Evolutionary conservation across 257 asterid species (phyloP).

Genomic region (Lycium ferocissimum): DNA sequence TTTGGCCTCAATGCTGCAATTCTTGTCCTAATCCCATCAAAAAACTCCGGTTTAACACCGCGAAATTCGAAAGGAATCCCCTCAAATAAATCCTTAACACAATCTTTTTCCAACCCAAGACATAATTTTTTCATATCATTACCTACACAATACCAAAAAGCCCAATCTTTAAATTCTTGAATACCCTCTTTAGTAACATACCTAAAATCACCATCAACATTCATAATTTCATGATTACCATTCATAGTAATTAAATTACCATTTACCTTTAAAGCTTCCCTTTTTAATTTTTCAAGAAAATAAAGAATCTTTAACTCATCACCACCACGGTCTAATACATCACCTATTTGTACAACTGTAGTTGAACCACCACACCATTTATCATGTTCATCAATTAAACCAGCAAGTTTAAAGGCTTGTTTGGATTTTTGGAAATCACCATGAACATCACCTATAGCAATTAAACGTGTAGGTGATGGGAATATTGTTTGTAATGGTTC

Average conservation of each 20-base stretch:
- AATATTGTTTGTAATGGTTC: conserved; percentile 57
- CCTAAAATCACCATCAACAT: conserved; percentile 80
- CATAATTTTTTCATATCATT: conserved; percentile 67
- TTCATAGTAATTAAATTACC: conserved; percentile 81
- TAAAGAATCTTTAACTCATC: conserved; percentile 84
- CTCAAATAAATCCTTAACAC: conserved; percentile 50
- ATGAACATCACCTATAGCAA: conserved; percentile 93
- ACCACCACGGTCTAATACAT: conserved; percentile 89
- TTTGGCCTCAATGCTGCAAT: conserved; percentile 75
- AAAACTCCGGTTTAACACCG: conserved; percentile 47
- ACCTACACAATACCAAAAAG: conserved; percentile 67
- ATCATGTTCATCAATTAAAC: conserved; percentile 59
- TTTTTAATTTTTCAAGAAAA: conserved; percentile 79
- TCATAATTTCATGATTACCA: conserved; percentile 96
- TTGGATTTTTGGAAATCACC: conserved; percentile 89
- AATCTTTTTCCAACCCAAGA: conserved; percentile 43
- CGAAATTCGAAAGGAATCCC: conserved; percentile 60
- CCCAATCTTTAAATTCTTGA: conserved; percentile 79
- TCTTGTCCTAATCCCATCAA: conserved; percentile 64
- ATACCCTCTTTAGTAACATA: conserved; percentile 60
- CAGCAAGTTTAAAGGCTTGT: conserved; percentile 72
- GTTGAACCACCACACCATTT: conserved; percentile 87
- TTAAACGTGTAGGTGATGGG: conserved; percentile 71
- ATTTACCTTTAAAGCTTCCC: conserved; percentile 71
- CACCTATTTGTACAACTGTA: conserved; percentile 92